Evolutionary conservation across 345 rosid species (phyloP), one percentile per base, ranked within the genome.

Genomic region (Citrus inodora): DNA sequence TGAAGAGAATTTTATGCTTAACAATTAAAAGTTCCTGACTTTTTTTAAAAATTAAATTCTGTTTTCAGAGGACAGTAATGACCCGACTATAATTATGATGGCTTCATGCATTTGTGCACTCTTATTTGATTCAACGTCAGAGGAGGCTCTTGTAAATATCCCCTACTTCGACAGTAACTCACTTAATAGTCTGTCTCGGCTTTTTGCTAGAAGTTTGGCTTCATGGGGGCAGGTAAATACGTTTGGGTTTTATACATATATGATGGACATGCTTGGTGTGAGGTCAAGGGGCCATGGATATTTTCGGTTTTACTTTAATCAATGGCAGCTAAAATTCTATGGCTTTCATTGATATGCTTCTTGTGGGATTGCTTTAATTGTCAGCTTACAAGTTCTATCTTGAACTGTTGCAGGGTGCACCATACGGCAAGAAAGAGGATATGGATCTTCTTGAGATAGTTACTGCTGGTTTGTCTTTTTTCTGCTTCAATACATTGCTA

Each of bases 91-190:
- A 53, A 61, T 80, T 4, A 86, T 91, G 92, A 89, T 94, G 99
- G 95, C 93, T 79, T 87, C 95, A 69, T 91, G 94, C 84, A 87
- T 96, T 73, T 88, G 93, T 84, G 79, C 93, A 7, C 79, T 95
- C 82, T 79, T 92, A 74, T 81, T 94, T 59, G 98, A 90, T 76
- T 79, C 74, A 53, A 89, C 90, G 68, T 93, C 99, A 58, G 97
- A 94, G 82, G 91, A 85, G 72, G 88, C 89, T 80, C 92, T 94
- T 74, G 82, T 84, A n/a, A 82, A 82, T 75, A 89, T 84, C 85
- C 86, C 87, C 13, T 74, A 73, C 76, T 89, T 91, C 70, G 80
- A 78, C 60, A 32, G 22, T 32, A 80, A 81, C 80, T 81, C 87
- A 32, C 80, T 90, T 28, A 71, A 72, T 65, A 81, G 78, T 58